These are phyloP conservation scores for Eremochloa ophiuroides DNA, from an alignment of 176 grass and related monocot genomes.

Conservation along the genomic window DNA sequence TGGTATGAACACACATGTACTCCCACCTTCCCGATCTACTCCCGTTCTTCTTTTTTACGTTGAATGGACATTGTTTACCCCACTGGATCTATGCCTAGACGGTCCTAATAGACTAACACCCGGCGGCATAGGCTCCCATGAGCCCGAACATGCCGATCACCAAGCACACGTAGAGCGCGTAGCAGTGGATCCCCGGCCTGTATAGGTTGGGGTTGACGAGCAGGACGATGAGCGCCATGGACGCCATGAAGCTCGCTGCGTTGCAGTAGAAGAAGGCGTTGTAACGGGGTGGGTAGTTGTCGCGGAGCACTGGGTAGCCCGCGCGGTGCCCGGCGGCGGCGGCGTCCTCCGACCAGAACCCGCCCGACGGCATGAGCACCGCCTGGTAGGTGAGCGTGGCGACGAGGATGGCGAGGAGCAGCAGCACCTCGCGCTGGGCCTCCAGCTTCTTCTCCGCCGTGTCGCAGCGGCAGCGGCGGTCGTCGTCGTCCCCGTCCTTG, in stretches of 20 bases:
- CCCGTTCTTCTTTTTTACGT: too few species aligned
- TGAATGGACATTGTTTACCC: too few species aligned
- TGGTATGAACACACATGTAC: too few species aligned
- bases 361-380: constrained; percentile 40
- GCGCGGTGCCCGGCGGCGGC: neutral
- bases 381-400: constrained; percentile 50
- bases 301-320: constrained; percentile 29
- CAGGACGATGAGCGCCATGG: constrained; percentile 40
- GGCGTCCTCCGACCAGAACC: constrained; percentile 20
- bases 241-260: constrained; percentile 44
- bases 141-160: constrained; percentile 22
- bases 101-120: too few species aligned
- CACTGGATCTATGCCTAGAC: too few species aligned
- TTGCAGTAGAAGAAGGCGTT: constrained; percentile 56
- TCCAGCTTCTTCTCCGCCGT: neutral
- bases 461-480: constrained; percentile 19
- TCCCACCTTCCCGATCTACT: too few species aligned
- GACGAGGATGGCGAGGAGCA: constrained; percentile 40
- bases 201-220: constrained; percentile 42
- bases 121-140: constrained; percentile 46
- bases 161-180: constrained; percentile 37
- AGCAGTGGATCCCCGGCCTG: constrained; percentile 14
- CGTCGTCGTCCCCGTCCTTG: too few species aligned
- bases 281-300: constrained; percentile 13
- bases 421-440: constrained; percentile 19